These are phyloP conservation scores for Alternaria rosae DNA, from an alignment of 2,329 filamentous ascomycete genomes.

Conservation along the genomic window DNA sequence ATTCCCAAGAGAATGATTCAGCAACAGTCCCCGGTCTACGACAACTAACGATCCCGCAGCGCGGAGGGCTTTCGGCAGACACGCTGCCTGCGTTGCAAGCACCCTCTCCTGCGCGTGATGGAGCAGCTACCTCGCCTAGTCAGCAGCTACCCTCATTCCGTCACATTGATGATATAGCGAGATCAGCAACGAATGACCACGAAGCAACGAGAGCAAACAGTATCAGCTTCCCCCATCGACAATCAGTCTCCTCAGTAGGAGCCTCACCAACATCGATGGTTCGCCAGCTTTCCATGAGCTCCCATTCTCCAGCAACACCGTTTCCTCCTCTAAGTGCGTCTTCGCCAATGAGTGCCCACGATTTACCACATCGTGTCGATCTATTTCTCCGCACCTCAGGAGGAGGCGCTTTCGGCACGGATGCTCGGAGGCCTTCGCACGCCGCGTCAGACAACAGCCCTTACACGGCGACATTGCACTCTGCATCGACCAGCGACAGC, in stretches of 20 bases:
- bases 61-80: constrained; percentile 35
- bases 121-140: constrained; percentile 37
- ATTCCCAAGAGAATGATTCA: constrained; percentile 29
- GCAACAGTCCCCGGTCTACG: constrained; percentile 40
- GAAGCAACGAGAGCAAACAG: constrained; percentile 37
- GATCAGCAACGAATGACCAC: constrained; percentile 42
- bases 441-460: constrained; percentile 44
- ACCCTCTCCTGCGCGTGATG: constrained; percentile 39
- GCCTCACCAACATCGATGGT: constrained; percentile 47
- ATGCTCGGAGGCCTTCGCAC: constrained; percentile 46
- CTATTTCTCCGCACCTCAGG: constrained; percentile 42
- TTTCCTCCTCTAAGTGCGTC: constrained; percentile 42
- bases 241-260: constrained; percentile 46
- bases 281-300: constrained; percentile 45
- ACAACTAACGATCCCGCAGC: constrained; percentile 42
- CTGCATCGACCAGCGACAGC: constrained; percentile 41
- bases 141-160: constrained; percentile 45
- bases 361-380: constrained; percentile 38
- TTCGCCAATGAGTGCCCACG: constrained; percentile 42
- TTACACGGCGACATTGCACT: constrained; percentile 44
- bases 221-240: constrained; percentile 41
- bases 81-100: constrained; percentile 49
- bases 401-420: constrained; percentile 36
- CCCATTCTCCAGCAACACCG: constrained; percentile 41
- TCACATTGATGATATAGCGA: constrained; percentile 45